These are phyloP conservation scores for Arthroderma sp. DNA, from an alignment of 2,329 filamentous ascomycete species.

Conservation along the genomic window DNA sequence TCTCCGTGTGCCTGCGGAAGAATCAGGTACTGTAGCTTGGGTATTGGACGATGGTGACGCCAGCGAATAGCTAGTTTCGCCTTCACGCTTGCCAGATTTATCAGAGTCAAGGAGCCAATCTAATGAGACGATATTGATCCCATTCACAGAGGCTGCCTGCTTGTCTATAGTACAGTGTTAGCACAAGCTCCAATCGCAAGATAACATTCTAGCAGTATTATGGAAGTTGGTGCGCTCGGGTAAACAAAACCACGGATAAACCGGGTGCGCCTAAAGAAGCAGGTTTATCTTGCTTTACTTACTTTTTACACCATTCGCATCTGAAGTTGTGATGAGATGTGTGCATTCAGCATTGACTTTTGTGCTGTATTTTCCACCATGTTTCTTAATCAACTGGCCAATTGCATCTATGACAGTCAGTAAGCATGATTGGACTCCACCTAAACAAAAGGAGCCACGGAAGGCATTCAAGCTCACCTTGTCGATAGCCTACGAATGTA, in stretches of 20 bases:
- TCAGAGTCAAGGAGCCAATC: constrained; percentile 52
- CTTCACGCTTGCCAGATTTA: constrained; percentile 26
- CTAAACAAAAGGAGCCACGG: no score
- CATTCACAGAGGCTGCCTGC: constrained; percentile 28
- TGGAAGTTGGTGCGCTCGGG: no score
- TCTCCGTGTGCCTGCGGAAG: constrained; percentile 7
- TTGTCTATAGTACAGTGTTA: constrained; percentile 14
- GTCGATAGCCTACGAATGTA: constrained; percentile 42
- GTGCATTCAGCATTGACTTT: constrained; percentile 22
- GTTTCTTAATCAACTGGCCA: constrained; percentile 20
- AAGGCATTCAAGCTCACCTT: constrained; percentile 24
- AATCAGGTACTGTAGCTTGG: constrained; percentile 3
- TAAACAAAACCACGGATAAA: no score
- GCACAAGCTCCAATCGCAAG: no score
- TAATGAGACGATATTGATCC: constrained; percentile 43
- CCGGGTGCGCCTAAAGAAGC: no score
- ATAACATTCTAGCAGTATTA: no score
- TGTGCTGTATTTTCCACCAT: constrained; percentile 22
- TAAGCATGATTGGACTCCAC: neutral
- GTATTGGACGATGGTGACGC: neutral
- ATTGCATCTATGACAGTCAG: constrained; percentile 16
- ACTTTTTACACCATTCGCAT: constrained; percentile 26
- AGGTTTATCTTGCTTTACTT: constrained; percentile 8
- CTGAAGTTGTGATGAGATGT: constrained; percentile 26
- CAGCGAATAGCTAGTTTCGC: constrained; percentile 28